Base-by-base conservation (phyloP, 176 grass and related monocot species). In the Carex littledalei region DNA sequence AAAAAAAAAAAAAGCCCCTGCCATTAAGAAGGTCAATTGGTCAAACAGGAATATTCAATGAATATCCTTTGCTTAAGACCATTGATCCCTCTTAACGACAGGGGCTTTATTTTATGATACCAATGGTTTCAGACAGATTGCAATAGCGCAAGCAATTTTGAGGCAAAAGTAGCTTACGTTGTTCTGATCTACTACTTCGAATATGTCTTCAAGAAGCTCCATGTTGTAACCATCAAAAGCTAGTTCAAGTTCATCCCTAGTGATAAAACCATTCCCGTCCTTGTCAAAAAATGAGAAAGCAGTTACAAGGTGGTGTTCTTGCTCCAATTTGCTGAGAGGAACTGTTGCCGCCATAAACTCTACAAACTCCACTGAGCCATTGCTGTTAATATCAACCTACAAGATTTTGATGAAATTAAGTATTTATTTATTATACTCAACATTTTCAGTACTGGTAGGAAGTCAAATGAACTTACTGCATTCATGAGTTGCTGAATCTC, bases 221-320 rank as follows among this genome's bases (percentile, higher is more conserved):
- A 92, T 91, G 87, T 92, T 95, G 86, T 91, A 90, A 83, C 94
- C 92, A 63, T 81, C 86, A 86, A 86, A 99, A 84, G 88, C 91
- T 89, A 35, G 90, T 87, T 96, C 89, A 74, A 99, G 91, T 87
- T 99, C 92, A 64, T 95, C 96, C 8, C 90, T 82, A 63, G 93
- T 95, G 35, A 99, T 99, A 84, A 89, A 94, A 75, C 93, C 96
- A 82, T 94, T 94, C 56, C 93, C 96, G 89, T 99, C 93, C 84
- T 94, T 94, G 86, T 95, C 96, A 47, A 99, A 99, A 86, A 94
- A 99, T 70, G 91, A 91, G 88, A 99, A 99, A 45, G 96, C 96
- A 67, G 93, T 94, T 60, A 94, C 83, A 59, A 99, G 84, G 88
- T 99, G 96, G 39, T 99, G 93, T 80, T 99, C 93, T 66, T 92